Base-by-base conservation (phyloP, 208 protist genomes). In the Acanthamoeba divionensis region DNA sequence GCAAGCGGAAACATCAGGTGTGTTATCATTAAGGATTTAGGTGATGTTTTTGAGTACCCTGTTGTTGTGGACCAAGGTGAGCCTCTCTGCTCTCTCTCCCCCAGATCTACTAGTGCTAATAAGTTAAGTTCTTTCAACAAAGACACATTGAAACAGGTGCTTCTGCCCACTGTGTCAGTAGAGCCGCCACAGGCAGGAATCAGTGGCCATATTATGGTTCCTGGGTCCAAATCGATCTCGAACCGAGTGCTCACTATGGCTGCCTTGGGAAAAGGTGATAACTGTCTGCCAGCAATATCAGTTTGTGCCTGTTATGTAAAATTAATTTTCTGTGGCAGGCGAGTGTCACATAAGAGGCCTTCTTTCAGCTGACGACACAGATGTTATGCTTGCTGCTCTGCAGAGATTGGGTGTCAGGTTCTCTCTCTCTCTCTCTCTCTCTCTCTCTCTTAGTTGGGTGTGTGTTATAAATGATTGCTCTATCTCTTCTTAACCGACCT, bases 181-280 rank as follows among this genome's bases (percentile, higher is more conserved):
- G 47, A 55, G 55, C 89, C 89, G 24, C 66, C 79, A 3, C 41
- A 10, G 21, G 45, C 13, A 44, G 65, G 54, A n/a, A 63, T 94
- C 15, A 87, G 50, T 26, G 92, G 66, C 47, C 45, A 47, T 8
- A 38, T 96, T 21, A 63, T 6, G n/a, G 94, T 96, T 24, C 95
- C 95, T 6, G 95, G 95, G 31, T 95, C 93, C 15, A 96, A 96
- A 91, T 95, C 93, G 5, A 82, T 96, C 38, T 96, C 95, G 2
- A 96, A 96, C 86, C 89, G 95, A 44, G 94, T 92, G 9, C 75
- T 96, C 4, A 41, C 95, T 13, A 55, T 96, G 18, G 93, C 94
- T 33, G 94, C 92, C 18, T 86, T 96, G 7, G 92, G 90, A 13
- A 29, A 91, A 36, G 94, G 94, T 31, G 29, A 15, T 15, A 36